phyloP scores from a whole-genome alignment of 179 eudicot species.

The Actinidia polygama region DNA sequence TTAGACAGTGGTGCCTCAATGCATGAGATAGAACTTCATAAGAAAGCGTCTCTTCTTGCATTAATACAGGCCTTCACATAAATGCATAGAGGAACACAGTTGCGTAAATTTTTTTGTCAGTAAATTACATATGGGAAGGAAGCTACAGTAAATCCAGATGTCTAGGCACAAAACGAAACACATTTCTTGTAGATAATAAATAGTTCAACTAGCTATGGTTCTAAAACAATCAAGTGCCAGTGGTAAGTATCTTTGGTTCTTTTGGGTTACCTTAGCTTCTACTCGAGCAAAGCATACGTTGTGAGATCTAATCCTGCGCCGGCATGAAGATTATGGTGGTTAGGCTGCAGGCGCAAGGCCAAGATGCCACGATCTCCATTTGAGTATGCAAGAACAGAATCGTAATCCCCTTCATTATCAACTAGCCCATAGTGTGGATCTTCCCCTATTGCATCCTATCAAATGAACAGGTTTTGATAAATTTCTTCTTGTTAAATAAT shows the following conservation, averaged over 20 bases:
- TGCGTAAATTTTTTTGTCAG: too few relatives aligned
- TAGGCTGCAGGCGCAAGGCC: constrained; percentile 54
- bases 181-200: neutral
- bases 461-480: neutral
- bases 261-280: neutral
- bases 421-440: constrained; percentile 74
- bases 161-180: constrained; percentile 1
- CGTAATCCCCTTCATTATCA: constrained; percentile 64
- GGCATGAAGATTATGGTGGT: constrained; percentile 31
- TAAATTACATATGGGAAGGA: neutral
- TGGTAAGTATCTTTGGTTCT: neutral
- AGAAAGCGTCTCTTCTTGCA: too few relatives aligned
- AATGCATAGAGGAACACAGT: too few relatives aligned
- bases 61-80: too few relatives aligned
- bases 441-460: constrained; percentile 56
- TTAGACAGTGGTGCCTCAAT: too few relatives aligned
- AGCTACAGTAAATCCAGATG: neutral
- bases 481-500: neutral
- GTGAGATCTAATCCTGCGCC: constrained; percentile 65
- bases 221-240: neutral
- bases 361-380: constrained; percentile 35
- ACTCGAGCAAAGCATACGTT: constrained; percentile 57
- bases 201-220: neutral
- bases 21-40: too few relatives aligned
- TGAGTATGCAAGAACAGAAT: constrained; percentile 39